Base-by-base conservation (phyloP, 2,329 filamentous ascomycete species). In the Colletotrichum caudatum region DNA sequence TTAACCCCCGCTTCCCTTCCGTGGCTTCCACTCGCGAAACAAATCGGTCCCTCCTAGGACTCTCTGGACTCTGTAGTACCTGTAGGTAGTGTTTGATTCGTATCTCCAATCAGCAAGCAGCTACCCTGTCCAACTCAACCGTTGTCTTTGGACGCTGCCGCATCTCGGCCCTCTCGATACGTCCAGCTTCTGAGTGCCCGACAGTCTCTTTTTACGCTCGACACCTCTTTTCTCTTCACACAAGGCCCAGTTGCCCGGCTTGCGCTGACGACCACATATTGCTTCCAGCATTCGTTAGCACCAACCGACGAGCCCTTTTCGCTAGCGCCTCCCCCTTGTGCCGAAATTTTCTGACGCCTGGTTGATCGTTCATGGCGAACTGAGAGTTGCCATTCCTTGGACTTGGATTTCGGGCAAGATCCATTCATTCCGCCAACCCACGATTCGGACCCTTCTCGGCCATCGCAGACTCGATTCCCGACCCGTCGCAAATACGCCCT, bases 251-350 rank as follows among this genome's bases (percentile, higher is more conserved):
- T 69, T 65, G 66, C 59, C 54, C 69, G 35, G 33, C 69, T 59
- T 72, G 66, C 69, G 69, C 65, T 64, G 69, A 72, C 69, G 48
- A 60, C 65, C 66, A 72, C 59, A 72, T 60, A 56, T 62, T 66
- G 54, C 51, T 41, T 60, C 64, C 64, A 72, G 69, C 46, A 65
- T 64, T 56, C 33, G 65, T 56, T 72, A 72, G 69, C 69, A 69
- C 53, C 60, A 54, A 64, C 65, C 48, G 59, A 60, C 65, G 59
- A 69, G 60, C 65, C 48, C 64, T 69, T 69, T 68, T 39, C 59
- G 59, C 69, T 65, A 56, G 59, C 69, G 69, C 69, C 60, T 9
- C 69, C 69, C 65, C 59, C 58, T 64, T 60, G 69, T 65, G 66
- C 69, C 57, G 1, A 33, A 48, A 12, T 44, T 69, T 57, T n/a